A percentile compares a stretch with the other conserved stretches of the same genome.
These are phyloP conservation scores for Cercophora scortea DNA, from an alignment of 495 filamentous ascomycete genomes.

Conservation along the genomic window DNA sequence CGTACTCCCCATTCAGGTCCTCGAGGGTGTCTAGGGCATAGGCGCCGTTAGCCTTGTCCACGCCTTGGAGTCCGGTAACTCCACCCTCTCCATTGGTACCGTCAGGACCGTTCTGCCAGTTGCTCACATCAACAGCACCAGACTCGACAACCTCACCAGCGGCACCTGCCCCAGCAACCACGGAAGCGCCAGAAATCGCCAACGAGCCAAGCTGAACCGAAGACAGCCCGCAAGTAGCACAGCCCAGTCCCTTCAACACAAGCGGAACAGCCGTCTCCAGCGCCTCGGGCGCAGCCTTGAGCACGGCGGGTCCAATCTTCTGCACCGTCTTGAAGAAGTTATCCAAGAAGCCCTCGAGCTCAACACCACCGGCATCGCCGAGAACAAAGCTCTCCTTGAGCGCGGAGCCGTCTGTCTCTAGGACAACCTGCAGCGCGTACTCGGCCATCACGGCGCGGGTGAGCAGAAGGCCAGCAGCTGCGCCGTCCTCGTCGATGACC, in stretches of 20 bases:
- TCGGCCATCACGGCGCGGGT: constrained; percentile 29
- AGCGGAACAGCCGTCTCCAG: background rate
- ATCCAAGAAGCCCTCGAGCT: constrained; percentile 16
- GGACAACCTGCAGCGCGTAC: constrained; percentile 27
- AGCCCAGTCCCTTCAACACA: background rate
- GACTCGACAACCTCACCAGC: too few species aligned
- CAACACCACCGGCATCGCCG: background rate
- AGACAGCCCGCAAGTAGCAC: background rate
- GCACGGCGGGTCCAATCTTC: constrained; percentile 8
- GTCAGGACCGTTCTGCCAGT: too few species aligned
- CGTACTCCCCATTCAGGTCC: too few species aligned
- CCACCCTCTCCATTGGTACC: too few species aligned
- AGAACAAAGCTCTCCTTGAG: constrained; percentile 6
- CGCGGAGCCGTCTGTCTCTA: constrained; percentile 15
- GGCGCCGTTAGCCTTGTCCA: too few species aligned
- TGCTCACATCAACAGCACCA: too few species aligned
- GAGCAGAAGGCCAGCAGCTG: constrained; percentile 8
- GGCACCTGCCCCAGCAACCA: too few species aligned
- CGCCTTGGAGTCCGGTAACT: too few species aligned
- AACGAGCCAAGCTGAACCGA: too few species aligned
- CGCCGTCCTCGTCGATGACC: background rate
- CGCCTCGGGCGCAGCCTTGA: constrained; percentile 3
- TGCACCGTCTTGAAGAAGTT: constrained; percentile 13
- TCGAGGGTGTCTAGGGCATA: too few species aligned
- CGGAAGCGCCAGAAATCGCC: too few species aligned